These are phyloP conservation scores for Colletotrichum noveboracense DNA, from an alignment of 2,329 filamentous ascomycete species.

Conservation along the genomic window DNA sequence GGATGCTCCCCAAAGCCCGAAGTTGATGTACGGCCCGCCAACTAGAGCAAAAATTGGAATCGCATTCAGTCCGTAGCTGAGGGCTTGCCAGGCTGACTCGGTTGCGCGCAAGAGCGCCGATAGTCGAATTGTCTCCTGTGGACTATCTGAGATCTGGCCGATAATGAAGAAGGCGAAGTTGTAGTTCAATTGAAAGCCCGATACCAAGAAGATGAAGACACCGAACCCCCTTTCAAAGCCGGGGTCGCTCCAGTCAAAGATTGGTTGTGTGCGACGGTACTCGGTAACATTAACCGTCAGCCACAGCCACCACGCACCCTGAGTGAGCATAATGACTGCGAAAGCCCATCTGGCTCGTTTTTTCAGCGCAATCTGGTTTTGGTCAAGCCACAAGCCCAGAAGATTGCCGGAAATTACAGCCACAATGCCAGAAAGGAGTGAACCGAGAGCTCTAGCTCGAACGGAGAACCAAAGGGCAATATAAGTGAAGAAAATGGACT, in stretches of 20 bases:
- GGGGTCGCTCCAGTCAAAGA: constrained; percentile 49
- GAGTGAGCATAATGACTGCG: constrained; percentile 52
- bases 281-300: constrained; percentile 65
- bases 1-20: constrained; percentile 66
- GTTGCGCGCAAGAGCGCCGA: constrained; percentile 68
- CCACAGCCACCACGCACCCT: constrained; percentile 75
- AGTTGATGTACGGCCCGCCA: constrained; percentile 70
- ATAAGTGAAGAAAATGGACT: constrained; percentile 41
- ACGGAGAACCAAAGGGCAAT: constrained; percentile 59
- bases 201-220: constrained; percentile 63
- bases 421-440: constrained; percentile 56
- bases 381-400: constrained; percentile 66
- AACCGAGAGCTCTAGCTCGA: constrained; percentile 49
- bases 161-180: constrained; percentile 74
- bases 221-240: constrained; percentile 52
- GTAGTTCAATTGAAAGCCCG: constrained; percentile 76
- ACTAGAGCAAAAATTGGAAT: constrained; percentile 65
- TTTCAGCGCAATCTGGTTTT: constrained; percentile 53
- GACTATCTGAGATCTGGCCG: constrained; percentile 61
- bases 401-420: constrained; percentile 68
- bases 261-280: constrained; percentile 58
- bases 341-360: constrained; percentile 59
- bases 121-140: constrained; percentile 68
- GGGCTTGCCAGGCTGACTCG: constrained; percentile 71
- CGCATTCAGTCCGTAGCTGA: constrained; percentile 70